Base-by-base conservation (phyloP, 2,329 filamentous ascomycete genomes). In the Thelonectria discophora region DNA sequence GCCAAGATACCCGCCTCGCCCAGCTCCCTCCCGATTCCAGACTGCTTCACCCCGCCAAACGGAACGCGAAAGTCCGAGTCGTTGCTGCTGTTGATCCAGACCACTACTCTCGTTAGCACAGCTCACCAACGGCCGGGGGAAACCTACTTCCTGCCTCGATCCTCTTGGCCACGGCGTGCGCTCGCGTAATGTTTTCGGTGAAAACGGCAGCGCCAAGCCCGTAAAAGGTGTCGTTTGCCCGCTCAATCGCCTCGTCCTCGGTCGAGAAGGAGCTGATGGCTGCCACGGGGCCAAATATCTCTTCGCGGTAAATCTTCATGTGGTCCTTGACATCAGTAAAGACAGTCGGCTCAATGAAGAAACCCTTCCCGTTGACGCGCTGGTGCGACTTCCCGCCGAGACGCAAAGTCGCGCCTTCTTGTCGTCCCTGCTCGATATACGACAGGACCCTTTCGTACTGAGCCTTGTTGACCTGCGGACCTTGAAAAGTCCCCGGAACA, bases 401-500 rank as follows among this genome's bases (percentile, higher is more conserved):
- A 20, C 13, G 4, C 40, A 43, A 7, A 62, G 53, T 48, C 15
- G 53, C 53, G 20, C 53, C 53, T 20, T 55, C 88, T 4, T 82
- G 81, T 70, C 90, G 90, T 15, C 89, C 91, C 7, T 82, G 73
- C 58, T 92, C 85, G 47, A 94, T 87, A 73, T 90, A 94, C 1
- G 82, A 82, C 18, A 93, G 79, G 1, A 94, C 84, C 37, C 86
- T 82, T 49, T 93, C 88, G 69, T 89, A 90, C 72, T 93, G 90
- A 9, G 81, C 76, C 72, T 89, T 89, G 6, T 88, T 90, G 46
- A 92, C 85, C 71, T 92, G 90, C 0, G 91, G 90, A 0, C 90
- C 90, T 72, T 93, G 90, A 78, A 88, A 90, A 1, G 90, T 92
- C 32, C 80, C 80, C 66, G 89, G 84, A 7, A 83, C 81, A 74